These are phyloP conservation scores for Ulota crispa DNA, from an alignment of 225 moss, liverwort and hornwort genomes.

Conservation along the genomic window DNA sequence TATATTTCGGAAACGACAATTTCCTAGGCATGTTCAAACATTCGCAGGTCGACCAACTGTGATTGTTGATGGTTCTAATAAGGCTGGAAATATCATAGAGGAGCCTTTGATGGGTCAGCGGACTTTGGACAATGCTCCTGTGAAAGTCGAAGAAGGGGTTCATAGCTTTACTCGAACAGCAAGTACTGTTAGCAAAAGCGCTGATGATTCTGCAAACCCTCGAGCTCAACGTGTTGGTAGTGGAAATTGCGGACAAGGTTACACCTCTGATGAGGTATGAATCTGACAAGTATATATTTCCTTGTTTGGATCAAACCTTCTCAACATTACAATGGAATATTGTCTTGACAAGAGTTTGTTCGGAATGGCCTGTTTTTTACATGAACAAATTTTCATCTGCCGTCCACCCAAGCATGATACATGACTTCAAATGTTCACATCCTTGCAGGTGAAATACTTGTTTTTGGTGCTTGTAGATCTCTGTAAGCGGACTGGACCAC, in stretches of 20 bases:
- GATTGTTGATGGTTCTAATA: constrained; percentile 32
- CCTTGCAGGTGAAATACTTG: constrained; percentile 79
- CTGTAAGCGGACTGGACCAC: constrained; percentile 76
- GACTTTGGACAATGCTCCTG: constrained; percentile 30
- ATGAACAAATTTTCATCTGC: neutral
- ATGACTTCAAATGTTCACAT: neutral
- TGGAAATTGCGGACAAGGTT: constrained; percentile 97
- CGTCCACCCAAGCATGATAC: constrained; percentile 16
- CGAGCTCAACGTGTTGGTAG: constrained; percentile 73
- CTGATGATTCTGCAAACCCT: constrained; percentile 64
- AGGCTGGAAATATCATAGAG: constrained; percentile 47
- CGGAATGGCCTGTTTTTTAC: neutral
- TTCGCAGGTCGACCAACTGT: constrained; percentile 41
- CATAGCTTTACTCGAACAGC: constrained; percentile 41
- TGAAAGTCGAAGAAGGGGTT: constrained; percentile 80
- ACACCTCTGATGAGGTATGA: constrained; percentile 89
- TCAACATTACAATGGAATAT: neutral
- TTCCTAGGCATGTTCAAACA: constrained; percentile 61
- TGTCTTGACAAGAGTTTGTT: neutral
- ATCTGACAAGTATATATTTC: constrained; percentile 2
- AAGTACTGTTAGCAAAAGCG: constrained; percentile 56
- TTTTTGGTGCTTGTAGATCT: constrained; percentile 89
- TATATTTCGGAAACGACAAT: constrained; percentile 89
- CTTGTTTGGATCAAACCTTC: neutral
- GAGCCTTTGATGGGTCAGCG: constrained; percentile 50